phyloP scores from a whole-genome alignment of 2,329 filamentous ascomycete species.

The Alternaria angustiovoidea region DNA sequence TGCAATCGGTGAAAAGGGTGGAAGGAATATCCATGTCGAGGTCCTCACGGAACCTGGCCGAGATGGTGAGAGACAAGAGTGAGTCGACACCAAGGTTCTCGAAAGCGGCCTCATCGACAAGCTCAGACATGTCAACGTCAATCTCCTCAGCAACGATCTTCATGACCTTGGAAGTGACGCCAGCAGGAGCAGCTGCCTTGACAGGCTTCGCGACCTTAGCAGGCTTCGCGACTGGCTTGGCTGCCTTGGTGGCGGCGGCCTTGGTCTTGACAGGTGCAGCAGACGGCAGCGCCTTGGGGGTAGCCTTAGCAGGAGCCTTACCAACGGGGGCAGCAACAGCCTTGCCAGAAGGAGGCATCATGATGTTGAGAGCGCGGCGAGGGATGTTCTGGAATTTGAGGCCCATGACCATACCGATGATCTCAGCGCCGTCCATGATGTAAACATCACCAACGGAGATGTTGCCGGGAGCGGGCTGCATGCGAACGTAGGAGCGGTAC shows the following conservation, averaged over 20 bases:
- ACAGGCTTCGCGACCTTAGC: slow-evolving; percentile 58
- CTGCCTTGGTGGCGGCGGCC: slow-evolving; percentile 46
- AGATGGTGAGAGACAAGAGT: slow-evolving; percentile 67
- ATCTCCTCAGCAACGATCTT: slow-evolving; percentile 73
- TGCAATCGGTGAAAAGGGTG: slow-evolving; percentile 66
- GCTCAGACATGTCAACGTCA: slow-evolving; percentile 65
- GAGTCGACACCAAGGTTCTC: slow-evolving; percentile 70
- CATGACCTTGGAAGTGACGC: slow-evolving; percentile 63
- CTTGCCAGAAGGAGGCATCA: slow-evolving; percentile 68
- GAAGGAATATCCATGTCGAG: slow-evolving; percentile 67
- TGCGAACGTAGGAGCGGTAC: slow-evolving; percentile 69
- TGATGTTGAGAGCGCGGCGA: slow-evolving; percentile 70
- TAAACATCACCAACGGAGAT: slow-evolving; percentile 68
- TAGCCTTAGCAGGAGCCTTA: slow-evolving; percentile 45
- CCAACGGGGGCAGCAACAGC: slow-evolving; percentile 48
- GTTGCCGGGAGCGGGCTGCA: slow-evolving; percentile 64
- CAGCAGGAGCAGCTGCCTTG: slow-evolving; percentile 56
- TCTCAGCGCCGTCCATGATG: slow-evolving; percentile 66
- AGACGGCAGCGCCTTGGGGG: slow-evolving; percentile 48
- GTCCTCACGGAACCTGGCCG: slow-evolving; percentile 68
- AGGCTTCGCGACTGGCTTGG: slow-evolving; percentile 59
- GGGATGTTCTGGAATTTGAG: slow-evolving; percentile 74
- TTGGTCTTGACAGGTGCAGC: slow-evolving; percentile 42
- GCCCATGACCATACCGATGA: slow-evolving; percentile 66
- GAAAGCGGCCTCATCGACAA: slow-evolving; percentile 67